A percentile compares a stretch with the other conserved stretches of the same genome.
Conservation (phyloP, 306 rosid species). For the Pyrus pyrifolia region DNA sequence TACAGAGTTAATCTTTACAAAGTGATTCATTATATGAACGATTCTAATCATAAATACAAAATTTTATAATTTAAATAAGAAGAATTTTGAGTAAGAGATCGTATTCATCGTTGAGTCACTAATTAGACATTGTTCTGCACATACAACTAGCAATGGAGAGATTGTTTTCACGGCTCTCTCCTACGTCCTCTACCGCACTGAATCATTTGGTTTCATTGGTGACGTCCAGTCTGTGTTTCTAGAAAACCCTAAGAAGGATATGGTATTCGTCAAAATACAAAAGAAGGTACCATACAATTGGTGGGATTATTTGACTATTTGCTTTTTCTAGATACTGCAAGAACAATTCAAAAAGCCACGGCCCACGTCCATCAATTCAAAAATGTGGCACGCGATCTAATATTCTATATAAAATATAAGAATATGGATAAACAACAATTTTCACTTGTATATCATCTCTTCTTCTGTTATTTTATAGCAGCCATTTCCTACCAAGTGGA, state of each 20-base stretch:
- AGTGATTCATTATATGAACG: no score
- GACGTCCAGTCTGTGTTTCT: background rate
- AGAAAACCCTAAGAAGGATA: background rate
- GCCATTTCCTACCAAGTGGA: background rate
- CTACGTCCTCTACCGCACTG: no score
- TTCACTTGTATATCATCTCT: background rate
- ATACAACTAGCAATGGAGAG: no score
- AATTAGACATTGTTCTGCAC: no score
- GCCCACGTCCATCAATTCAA: background rate
- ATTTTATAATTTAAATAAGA: no score
- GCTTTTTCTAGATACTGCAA: background rate
- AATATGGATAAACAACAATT: background rate
- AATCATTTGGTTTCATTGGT: background rate
- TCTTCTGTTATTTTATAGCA: background rate
- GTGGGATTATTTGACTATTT: background rate
- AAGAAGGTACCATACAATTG: background rate
- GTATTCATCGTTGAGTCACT: fast-evolving
- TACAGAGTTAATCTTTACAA: no score
- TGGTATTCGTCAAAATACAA: background rate
- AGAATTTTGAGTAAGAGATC: fast-evolving
- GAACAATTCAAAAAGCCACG: background rate
- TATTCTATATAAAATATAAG: no score
- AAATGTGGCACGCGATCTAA: background rate
- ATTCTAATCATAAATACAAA: no score
- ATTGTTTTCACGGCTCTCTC: no score